These are phyloP conservation scores for Citrullus mucosospermus DNA, from an alignment of 306 rosid species.

Conservation along the genomic window DNA sequence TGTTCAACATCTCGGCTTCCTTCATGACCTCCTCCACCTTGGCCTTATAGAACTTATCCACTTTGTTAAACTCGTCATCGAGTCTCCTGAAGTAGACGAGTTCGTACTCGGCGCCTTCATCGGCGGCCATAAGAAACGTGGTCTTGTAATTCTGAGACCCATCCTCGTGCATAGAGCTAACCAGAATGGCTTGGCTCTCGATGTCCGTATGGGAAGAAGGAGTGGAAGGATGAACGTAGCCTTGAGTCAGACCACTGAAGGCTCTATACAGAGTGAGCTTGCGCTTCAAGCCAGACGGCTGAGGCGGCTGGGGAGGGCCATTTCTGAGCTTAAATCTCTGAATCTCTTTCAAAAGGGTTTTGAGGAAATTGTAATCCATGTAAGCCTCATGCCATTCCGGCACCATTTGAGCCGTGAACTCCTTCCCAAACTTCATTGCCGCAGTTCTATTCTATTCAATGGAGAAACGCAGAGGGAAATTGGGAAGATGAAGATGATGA, in stretches of 20 bases:
- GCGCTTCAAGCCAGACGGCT: constrained; percentile 19
- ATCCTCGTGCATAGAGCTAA: constrained; percentile 16
- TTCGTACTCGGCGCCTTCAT: constrained; percentile 52
- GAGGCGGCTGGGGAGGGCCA: constrained; percentile 11
- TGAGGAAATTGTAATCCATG: constrained; percentile 41
- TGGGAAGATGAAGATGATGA: background rate
- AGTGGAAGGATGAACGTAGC: constrained; percentile 6
- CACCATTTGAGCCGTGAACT: constrained; percentile 49
- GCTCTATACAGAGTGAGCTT: constrained; percentile 43
- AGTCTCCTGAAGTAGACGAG: constrained; percentile 38
- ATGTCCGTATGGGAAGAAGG: constrained; percentile 21
- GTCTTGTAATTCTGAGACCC: constrained; percentile 30
- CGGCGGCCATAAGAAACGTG: constrained; percentile 38
- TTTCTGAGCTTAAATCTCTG: constrained; percentile 13
- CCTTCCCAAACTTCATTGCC: constrained; percentile 62
- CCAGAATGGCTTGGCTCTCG: constrained; percentile 48
- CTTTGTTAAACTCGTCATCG: constrained; percentile 59
- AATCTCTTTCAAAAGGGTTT: constrained; percentile 37
- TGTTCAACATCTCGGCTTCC: constrained; percentile 42
- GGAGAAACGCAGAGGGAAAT: background rate
- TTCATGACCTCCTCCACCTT: constrained; percentile 49
- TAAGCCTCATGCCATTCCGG: constrained; percentile 75
- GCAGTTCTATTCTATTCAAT: background rate
- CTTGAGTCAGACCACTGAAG: constrained; percentile 58
- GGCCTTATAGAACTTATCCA: constrained; percentile 27